Evolutionary conservation across 1,284 basidiomycete species (phyloP), one percentile per base, ranked within the genome.

Genomic region (Malassezia dermatis): DNA sequence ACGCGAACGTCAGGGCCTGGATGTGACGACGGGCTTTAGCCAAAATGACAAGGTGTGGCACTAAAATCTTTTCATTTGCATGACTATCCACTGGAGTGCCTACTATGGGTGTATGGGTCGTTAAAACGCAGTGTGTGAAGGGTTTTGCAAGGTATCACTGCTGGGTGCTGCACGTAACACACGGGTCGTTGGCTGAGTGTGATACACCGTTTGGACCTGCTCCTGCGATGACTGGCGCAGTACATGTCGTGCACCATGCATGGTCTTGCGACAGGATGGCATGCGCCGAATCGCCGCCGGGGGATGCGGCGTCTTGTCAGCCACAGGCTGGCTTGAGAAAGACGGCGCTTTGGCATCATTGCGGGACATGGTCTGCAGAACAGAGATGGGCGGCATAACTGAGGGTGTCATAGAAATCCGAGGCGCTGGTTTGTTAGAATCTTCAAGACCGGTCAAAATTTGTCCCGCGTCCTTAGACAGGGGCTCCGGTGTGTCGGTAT

Each of bases 1-100:
- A 28, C 55, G 48, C 17, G 55, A 57, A 32, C 55, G 50, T 27
- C 26, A 28, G 23, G 55, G 55, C 30, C n/a, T 57, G 15, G 55
- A 57, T 26, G 48, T 30, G 8, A 56, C 53, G 15, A 45, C 41
- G 5, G 53, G 53, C 12, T 51, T 56, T 42, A 15, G n/a, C 13
- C 34, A 48, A 23, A 28, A 37, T 15, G 30, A 46, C 11, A 34
- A 46, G 13, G 30, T 31, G 21, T 32, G 27, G 30, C 44, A 31
- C 21, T 46, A 34, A 30, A 21, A 19, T 21, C 28, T 6, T 30
- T 30, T 8, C 28, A 30, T 8, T 30, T 30, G 8, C 28, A 30
- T 7, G 35, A 13, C 21, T 17, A 21, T 35, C n/a, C 21, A 37
- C 35, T 37, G n/a, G 35, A 12, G n/a, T 6, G 35, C 35, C 35